These are phyloP conservation scores for Craterostigma plantagineum DNA, from an alignment of 257 asterid genomes.

Conservation along the genomic window DNA sequence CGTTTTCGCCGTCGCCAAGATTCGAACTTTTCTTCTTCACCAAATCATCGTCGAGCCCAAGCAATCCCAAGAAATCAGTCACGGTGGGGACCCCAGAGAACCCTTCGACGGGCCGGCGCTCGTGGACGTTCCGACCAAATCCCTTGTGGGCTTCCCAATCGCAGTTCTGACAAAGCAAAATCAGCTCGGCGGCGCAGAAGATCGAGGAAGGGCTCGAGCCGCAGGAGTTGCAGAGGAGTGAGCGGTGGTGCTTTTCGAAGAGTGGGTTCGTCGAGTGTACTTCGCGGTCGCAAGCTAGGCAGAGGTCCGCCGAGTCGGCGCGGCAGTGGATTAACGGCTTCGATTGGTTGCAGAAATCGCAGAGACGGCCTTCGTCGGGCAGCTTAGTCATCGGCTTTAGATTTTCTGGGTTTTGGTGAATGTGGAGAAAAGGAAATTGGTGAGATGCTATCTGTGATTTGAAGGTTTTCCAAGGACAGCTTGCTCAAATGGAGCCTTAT, in stretches of 20 bases:
- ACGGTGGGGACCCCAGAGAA: constrained; percentile 61
- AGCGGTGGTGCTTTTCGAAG: constrained; percentile 63
- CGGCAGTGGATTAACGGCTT: constrained; percentile 67
- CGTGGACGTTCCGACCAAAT: constrained; percentile 23
- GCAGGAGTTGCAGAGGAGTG: constrained; percentile 69
- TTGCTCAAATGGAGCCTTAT: constrained; percentile 15
- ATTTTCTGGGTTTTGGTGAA: no score
- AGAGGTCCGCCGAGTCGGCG: constrained; percentile 88
- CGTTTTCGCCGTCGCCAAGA: constrained; percentile 13
- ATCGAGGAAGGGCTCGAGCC: constrained; percentile 56
- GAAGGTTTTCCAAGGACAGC: no score
- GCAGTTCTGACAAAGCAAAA: constrained; percentile 78
- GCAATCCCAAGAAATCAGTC: constrained; percentile 29
- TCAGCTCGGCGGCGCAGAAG: constrained; percentile 45
- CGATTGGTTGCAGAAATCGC: constrained; percentile 66
- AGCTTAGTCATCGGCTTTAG: no score
- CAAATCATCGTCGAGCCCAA: constrained; percentile 72
- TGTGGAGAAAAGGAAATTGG: no score
- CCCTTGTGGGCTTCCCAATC: constrained; percentile 72
- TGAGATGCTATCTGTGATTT: no score
- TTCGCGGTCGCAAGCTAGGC: constrained; percentile 60
- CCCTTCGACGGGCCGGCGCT: constrained; percentile 77
- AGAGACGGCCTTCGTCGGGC: constrained; percentile 13
- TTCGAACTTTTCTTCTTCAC: constrained; percentile 27
- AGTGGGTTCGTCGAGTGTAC: constrained; percentile 85